These are phyloP conservation scores for Ecytonucleospora hepatopenaei DNA, from an alignment of 371 early-diverging fungal genomes.

Conservation along the genomic window DNA sequence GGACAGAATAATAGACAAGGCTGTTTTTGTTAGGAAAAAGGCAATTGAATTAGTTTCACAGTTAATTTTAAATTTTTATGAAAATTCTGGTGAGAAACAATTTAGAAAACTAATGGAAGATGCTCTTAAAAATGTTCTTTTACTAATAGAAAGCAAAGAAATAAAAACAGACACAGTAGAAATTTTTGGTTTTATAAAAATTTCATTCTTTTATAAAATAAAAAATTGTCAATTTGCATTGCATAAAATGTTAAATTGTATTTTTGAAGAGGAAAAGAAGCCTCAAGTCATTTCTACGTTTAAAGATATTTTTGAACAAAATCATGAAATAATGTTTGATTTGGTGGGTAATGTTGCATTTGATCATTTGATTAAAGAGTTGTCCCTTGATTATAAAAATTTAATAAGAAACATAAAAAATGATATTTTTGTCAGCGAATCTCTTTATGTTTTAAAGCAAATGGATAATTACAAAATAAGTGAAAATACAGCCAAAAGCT, in stretches of 20 bases:
- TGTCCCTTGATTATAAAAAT: conserved; percentile 1
- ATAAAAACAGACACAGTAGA: conserved; percentile 26
- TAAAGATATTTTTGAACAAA: conserved; percentile 3
- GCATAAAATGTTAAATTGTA: conserved; percentile 18
- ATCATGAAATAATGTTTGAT: conserved; percentile 7
- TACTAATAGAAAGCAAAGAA: conserved; percentile 8
- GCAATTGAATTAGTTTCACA: conserved; percentile 40
- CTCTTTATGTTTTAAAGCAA: conserved; percentile 16
- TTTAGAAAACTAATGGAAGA: conserved; percentile 40
- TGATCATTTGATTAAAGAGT: neutral
- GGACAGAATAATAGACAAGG: conserved; percentile 49
- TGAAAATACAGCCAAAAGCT: neutral
- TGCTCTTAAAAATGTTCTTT: conserved; percentile 25
- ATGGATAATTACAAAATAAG: neutral
- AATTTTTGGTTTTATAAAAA: conserved; percentile 39
- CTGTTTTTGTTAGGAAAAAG: conserved; percentile 53
- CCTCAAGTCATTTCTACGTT: conserved; percentile 21
- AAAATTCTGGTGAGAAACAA: conserved; percentile 25
- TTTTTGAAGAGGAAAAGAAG: conserved; percentile 24
- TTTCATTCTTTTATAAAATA: conserved; percentile 24
- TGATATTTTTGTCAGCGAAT: conserved; percentile 2
- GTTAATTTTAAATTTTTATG: conserved; percentile 25
- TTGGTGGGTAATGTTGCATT: conserved; percentile 21
- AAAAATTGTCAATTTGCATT: conserved; percentile 24
- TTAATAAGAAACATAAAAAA: conserved; percentile 6